These are phyloP conservation scores for Pythium rhizo-oryzae DNA, from an alignment of 352 stramenopile species.

Conservation along the genomic window DNA sequence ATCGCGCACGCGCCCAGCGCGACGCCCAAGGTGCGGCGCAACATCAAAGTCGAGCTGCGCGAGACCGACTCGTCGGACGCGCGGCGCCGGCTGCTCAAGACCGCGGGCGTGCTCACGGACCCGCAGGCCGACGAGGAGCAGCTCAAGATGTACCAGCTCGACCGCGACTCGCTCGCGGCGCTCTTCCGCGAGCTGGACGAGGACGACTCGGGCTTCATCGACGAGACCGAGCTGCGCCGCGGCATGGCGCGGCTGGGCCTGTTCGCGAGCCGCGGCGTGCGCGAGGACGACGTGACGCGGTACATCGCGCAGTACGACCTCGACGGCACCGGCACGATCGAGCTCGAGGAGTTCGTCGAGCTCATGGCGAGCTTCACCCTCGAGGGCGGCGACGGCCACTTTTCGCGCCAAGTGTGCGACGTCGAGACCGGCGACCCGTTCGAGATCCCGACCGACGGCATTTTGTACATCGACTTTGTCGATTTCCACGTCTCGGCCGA, in stretches of 20 bases:
- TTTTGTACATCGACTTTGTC: slow-evolving; percentile 69
- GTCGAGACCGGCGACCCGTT: slow-evolving; percentile 60
- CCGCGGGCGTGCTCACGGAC: slow-evolving; percentile 63
- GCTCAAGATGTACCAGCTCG: slow-evolving; percentile 40
- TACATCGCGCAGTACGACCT: slow-evolving; percentile 78
- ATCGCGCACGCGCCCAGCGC: slow-evolving; percentile 48
- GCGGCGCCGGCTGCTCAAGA: slow-evolving; percentile 60
- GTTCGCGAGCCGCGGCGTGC: slow-evolving; percentile 29
- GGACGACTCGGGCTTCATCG: slow-evolving; percentile 69
- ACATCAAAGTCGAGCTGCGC: slow-evolving; percentile 66
- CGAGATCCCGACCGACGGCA: slow-evolving; percentile 62
- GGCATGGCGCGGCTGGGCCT: slow-evolving; percentile 60
- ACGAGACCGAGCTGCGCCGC: slow-evolving; percentile 52
- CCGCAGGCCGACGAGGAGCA: slow-evolving; percentile 33
- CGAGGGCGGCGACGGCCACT: slow-evolving; percentile 38
- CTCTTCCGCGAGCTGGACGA: slow-evolving; percentile 73
- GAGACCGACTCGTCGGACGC: slow-evolving; percentile 48
- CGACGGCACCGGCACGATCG: slow-evolving; percentile 69
- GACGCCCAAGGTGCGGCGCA: slow-evolving; percentile 45
- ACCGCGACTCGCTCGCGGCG: slow-evolving; percentile 47
- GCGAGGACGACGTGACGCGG: slow-evolving; percentile 65
- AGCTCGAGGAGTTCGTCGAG: slow-evolving; percentile 80
- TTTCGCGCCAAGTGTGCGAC: slow-evolving; percentile 61
- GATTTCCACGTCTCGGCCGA: slow-evolving; percentile 77
- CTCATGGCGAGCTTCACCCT: slow-evolving; percentile 75